phyloP scores from a whole-genome alignment of 495 filamentous ascomycete genomes.

The Podospora comata region DNA sequence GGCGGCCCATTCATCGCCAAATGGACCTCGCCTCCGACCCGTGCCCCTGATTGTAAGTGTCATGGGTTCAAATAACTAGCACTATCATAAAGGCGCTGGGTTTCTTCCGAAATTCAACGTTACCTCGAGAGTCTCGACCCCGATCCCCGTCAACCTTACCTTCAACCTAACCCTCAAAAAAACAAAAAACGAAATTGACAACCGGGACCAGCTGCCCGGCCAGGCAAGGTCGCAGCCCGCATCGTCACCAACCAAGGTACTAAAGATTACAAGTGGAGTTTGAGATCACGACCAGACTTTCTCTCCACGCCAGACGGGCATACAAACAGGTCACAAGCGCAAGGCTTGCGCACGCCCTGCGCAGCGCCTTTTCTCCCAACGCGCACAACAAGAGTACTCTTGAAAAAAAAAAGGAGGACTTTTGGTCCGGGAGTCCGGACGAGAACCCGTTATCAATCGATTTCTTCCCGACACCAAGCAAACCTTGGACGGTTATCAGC shows the following conservation, averaged over 20 bases:
- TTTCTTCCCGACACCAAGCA: not conserved
- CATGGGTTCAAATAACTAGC: not conserved
- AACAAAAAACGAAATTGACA: not conserved
- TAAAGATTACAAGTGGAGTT: slow-evolving; percentile 7
- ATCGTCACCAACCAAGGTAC: slow-evolving; percentile 9
- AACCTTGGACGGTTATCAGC: not conserved
- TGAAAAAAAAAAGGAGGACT: not conserved
- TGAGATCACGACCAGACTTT: not conserved
- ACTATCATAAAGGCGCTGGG: slow-evolving; percentile 4
- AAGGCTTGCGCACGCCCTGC: not conserved
- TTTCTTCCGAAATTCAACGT: slow-evolving; percentile 12
- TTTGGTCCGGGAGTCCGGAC: not conserved
- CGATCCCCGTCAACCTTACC: not conserved
- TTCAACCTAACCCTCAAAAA: too few species aligned
- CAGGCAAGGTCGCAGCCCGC: not conserved
- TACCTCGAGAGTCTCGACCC: not conserved
- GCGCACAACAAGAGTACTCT: too few species aligned
- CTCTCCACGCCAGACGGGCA: slow-evolving; percentile 6
- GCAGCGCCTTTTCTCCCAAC: not conserved
- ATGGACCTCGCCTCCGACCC: slow-evolving; percentile 7
- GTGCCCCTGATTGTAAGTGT: not conserved
- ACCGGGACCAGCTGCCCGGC: not conserved
- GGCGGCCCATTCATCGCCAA: slow-evolving; percentile 1
- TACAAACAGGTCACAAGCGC: not conserved
- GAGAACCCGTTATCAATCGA: slow-evolving; percentile 3